A percentile compares a stretch with the other conserved stretches of the same genome.
phyloP scores from a whole-genome alignment of 2,329 filamentous ascomycete species.

The Pseudogymnoascus sp. region DNA sequence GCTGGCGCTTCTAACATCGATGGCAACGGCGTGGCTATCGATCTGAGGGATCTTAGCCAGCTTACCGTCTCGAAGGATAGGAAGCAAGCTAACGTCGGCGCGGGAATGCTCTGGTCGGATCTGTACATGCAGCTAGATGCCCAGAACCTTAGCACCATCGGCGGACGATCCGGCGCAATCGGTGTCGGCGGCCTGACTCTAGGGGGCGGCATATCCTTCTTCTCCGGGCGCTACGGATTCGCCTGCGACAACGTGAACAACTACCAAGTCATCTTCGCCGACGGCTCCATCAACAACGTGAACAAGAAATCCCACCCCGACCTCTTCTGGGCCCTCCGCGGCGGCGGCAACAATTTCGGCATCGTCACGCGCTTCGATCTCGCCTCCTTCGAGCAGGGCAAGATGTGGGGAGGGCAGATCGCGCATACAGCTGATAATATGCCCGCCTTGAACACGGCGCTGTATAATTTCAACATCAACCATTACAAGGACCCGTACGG shows the following conservation, averaged over 20 bases:
- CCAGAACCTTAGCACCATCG: constrained; percentile 15
- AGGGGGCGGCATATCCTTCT: constrained; percentile 28
- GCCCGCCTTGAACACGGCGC: background rate
- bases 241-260: constrained; percentile 29
- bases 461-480: background rate
- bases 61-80: constrained; percentile 10
- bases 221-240: constrained; percentile 24
- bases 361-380: constrained; percentile 29
- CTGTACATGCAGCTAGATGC: constrained; percentile 18
- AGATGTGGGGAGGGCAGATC: background rate
- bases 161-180: constrained; percentile 17
- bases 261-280: constrained; percentile 17
- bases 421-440: background rate
- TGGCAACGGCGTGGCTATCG: constrained; percentile 18
- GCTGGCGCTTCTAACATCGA: constrained; percentile 15
- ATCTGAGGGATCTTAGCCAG: constrained; percentile 13
- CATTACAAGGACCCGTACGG: background rate
- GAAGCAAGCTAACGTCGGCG: constrained; percentile 13
- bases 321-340: constrained; percentile 24
- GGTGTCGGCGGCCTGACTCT: constrained; percentile 30
- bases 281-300: constrained; percentile 23
- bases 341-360: constrained; percentile 19
- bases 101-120: constrained; percentile 17
- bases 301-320: constrained; percentile 23
- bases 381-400: constrained; percentile 27